A percentile compares a stretch with the other conserved stretches of the same genome.
These are phyloP conservation scores for Verbascum thapsus DNA, from an alignment of 257 asterid species.

Conservation along the genomic window DNA sequence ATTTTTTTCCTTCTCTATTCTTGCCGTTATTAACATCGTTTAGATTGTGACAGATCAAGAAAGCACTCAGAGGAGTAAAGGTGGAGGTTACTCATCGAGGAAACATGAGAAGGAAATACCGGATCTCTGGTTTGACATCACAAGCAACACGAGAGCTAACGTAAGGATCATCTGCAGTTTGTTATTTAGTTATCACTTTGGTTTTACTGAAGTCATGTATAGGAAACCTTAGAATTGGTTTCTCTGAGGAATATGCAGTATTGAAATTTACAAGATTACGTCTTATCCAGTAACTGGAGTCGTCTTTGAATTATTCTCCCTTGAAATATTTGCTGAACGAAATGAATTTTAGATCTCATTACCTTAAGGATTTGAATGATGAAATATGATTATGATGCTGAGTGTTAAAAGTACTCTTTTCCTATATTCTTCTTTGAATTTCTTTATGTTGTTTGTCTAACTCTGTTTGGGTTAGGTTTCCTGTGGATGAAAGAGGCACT, in stretches of 20 bases:
- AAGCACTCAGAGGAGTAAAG: constrained; percentile 93
- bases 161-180: constrained; percentile 45
- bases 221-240: background rate
- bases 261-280: background rate
- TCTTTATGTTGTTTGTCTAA: constrained; percentile 15
- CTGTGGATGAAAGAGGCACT: constrained; percentile 88
- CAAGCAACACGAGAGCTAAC: constrained; percentile 89
- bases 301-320: background rate
- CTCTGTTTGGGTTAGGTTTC: constrained; percentile 55
- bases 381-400: background rate
- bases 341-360: background rate
- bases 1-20: background rate
- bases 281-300: background rate
- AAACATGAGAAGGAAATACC: constrained; percentile 90
- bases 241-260: background rate
- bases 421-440: background rate
- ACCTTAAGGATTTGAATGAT: background rate
- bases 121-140: constrained; percentile 89
- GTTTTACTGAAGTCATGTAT: background rate
- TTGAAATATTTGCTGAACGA: background rate
- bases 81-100: constrained; percentile 98
- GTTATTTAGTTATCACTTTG: background rate
- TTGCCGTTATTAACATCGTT: constrained; percentile 8
- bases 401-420: background rate
- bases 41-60: constrained; percentile 62